A percentile compares a stretch with the other conserved stretches of the same genome.
Evolutionary conservation across 2,329 filamentous ascomycete genomes (phyloP).

Genomic region (Phyllosticta paracitricarpa): DNA sequence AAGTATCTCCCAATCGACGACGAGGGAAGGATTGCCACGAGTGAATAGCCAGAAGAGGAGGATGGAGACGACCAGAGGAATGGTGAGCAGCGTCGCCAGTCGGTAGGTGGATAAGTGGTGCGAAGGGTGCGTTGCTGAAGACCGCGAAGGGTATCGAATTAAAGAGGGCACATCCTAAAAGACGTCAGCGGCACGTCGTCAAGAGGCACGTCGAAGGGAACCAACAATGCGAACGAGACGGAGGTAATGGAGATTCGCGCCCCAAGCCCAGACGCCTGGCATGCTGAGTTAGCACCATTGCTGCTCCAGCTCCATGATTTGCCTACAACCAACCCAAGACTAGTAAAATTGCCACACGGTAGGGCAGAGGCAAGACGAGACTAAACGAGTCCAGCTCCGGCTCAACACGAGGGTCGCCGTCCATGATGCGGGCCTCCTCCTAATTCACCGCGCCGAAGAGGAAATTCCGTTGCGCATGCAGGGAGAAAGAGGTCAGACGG

Average conservation of each 20-base stretch:
- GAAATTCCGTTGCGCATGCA: slow-evolving; percentile 4
- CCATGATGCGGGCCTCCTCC: slow-evolving; percentile 40
- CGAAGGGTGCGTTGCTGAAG: slow-evolving; percentile 57
- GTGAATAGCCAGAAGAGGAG: slow-evolving; percentile 77
- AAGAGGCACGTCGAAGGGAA: slow-evolving; percentile 11
- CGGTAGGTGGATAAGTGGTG: slow-evolving; percentile 81
- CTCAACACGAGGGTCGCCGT: slow-evolving; percentile 63
- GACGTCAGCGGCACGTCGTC: slow-evolving; percentile 14
- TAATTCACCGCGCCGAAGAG: slow-evolving; percentile 6
- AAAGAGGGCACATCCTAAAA: slow-evolving; percentile 66
- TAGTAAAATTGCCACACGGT: slow-evolving; percentile 75
- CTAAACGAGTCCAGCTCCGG: slow-evolving; percentile 70
- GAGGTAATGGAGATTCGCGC: slow-evolving; percentile 81
- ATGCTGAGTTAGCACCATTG: slow-evolving; percentile 8
- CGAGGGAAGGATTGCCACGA: slow-evolving; percentile 55
- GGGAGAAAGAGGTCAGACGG: not conserved
- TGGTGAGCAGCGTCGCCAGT: slow-evolving; percentile 66
- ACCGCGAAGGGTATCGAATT: slow-evolving; percentile 73
- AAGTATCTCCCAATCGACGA: slow-evolving; percentile 72
- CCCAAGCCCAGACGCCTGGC: slow-evolving; percentile 90
- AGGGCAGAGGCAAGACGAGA: slow-evolving; percentile 77
- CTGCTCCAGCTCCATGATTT: slow-evolving; percentile 1
- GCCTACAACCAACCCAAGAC: slow-evolving; percentile 57
- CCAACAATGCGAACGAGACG: slow-evolving; percentile 62
- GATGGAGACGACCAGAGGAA: slow-evolving; percentile 61